Evolutionary conservation across 1,284 basidiomycete genomes (phyloP).

Genomic region (Pisolithus thermaeus): DNA sequence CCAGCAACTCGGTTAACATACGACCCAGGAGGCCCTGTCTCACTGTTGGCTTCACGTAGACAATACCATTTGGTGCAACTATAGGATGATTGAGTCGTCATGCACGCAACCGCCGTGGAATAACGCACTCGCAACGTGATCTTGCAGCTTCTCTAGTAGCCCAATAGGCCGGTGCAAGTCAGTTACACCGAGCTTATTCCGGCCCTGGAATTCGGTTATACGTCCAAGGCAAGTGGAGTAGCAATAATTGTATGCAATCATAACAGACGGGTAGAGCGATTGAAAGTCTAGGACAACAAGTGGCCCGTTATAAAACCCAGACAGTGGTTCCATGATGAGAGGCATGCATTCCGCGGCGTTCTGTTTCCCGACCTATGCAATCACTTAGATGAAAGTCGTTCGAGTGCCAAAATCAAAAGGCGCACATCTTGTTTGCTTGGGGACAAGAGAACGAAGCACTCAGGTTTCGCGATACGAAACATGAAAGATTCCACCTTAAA

Average conservation of each 20-base stretch:
- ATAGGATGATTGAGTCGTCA: slow-evolving; percentile 3
- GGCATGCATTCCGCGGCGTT: slow-evolving; percentile 96
- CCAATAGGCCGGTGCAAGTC: slow-evolving; percentile 72
- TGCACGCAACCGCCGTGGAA: background rate
- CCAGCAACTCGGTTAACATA: slow-evolving; percentile 90
- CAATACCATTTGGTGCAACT: slow-evolving; percentile 94
- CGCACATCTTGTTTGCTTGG: slow-evolving; percentile 79
- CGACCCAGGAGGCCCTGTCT: slow-evolving; percentile 83
- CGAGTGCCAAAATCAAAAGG: slow-evolving; percentile 6
- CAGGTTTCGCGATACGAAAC: slow-evolving; percentile 97
- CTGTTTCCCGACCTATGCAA: slow-evolving; percentile 80
- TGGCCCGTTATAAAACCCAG: slow-evolving; percentile 90
- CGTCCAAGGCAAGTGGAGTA: slow-evolving; percentile 97
- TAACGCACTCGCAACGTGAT: slow-evolving; percentile 66
- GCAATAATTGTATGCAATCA: slow-evolving; percentile 98
- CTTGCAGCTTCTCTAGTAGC: slow-evolving; percentile 60
- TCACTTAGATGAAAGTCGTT: background rate
- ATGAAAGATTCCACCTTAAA: slow-evolving; percentile 99
- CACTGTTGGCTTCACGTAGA: slow-evolving; percentile 86
- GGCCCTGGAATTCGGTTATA: slow-evolving; percentile 77
- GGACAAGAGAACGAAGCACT: slow-evolving; percentile 84
- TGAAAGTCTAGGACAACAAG: slow-evolving; percentile 84
- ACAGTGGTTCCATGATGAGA: slow-evolving; percentile 90
- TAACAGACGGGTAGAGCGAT: slow-evolving; percentile 92
- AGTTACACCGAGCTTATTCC: slow-evolving; percentile 83